phyloP scores from a whole-genome alignment of 2,329 filamentous ascomycete species.

The Trichophyton simii region DNA sequence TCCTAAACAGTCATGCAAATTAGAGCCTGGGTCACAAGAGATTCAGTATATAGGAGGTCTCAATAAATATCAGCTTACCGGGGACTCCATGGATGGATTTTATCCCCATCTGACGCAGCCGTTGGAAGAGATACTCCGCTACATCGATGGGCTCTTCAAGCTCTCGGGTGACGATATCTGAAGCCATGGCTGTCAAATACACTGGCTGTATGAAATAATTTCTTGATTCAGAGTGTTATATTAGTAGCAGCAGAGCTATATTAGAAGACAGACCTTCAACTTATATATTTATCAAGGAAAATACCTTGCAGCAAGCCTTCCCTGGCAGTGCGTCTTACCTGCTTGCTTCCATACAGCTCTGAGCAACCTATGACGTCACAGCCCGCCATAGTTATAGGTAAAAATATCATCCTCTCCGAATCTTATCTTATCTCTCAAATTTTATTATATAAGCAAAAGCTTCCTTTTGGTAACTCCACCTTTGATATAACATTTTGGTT shows the following conservation, averaged over 20 bases:
- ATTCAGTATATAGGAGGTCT: constrained; percentile 8
- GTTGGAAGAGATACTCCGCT: constrained; percentile 39
- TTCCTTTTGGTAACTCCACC: neutral
- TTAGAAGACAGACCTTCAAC: neutral
- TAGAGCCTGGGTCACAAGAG: neutral
- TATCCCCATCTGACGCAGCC: constrained; percentile 39
- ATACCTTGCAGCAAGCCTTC: neutral
- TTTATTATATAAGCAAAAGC: neutral
- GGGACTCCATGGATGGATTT: constrained; percentile 41
- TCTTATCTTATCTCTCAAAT: neutral
- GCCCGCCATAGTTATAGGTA: neutral
- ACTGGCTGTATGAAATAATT: neutral
- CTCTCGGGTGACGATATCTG: constrained; percentile 33
- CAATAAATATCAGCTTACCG: constrained; percentile 28
- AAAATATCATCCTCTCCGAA: neutral
- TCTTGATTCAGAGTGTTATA: neutral
- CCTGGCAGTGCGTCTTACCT: neutral
- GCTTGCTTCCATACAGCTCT: neutral
- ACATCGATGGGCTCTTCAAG: constrained; percentile 35
- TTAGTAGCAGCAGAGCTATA: neutral
- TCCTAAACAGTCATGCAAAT: constrained; percentile 15
- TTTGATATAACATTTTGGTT: too few species aligned
- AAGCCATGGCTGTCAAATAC: constrained; percentile 20
- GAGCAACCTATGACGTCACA: neutral
- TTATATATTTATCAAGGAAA: neutral